A percentile compares a stretch with the other conserved stretches of the same genome.
Evolutionary conservation across 2,329 filamentous ascomycete genomes (phyloP).

Genomic region (Claviceps capensis): DNA sequence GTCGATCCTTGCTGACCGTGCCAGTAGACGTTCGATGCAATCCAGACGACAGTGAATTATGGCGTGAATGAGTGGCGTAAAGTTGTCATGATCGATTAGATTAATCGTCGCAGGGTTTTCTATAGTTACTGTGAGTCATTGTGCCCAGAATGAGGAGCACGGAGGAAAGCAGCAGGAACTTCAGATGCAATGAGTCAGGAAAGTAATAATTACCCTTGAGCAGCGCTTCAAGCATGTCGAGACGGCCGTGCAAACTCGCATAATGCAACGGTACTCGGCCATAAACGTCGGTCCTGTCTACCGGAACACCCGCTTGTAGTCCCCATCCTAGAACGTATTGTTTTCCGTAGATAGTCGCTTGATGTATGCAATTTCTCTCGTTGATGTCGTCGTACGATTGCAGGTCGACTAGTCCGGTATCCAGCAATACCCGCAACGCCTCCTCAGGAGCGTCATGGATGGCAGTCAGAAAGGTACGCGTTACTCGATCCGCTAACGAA

Average conservation of each 20-base stretch:
- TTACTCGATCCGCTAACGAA: constrained; percentile 59
- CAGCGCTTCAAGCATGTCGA: constrained; percentile 68
- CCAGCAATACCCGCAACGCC: constrained; percentile 61
- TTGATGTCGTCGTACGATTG: constrained; percentile 95
- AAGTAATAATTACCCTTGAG: constrained; percentile 38
- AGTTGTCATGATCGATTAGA: constrained; percentile 89
- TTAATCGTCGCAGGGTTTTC: constrained; percentile 66
- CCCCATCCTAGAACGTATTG: constrained; percentile 63
- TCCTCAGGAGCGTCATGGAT: constrained; percentile 73
- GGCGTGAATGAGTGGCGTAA: constrained; percentile 86
- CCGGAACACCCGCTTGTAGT: constrained; percentile 61
- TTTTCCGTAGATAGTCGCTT: constrained; percentile 90
- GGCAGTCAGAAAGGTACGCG: constrained; percentile 77
- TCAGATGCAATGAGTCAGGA: neutral
- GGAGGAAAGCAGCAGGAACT: neutral
- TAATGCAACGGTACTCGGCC: constrained; percentile 90
- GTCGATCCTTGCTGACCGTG: constrained; percentile 70
- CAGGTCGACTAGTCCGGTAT: constrained; percentile 75
- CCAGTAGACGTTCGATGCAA: constrained; percentile 67
- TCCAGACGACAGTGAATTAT: constrained; percentile 77
- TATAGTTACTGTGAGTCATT: constrained; percentile 13
- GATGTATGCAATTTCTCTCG: constrained; percentile 88
- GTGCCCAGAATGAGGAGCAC: neutral
- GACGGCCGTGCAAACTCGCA: constrained; percentile 83
- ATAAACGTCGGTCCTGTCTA: constrained; percentile 78